These are phyloP conservation scores for Pestalotiopsis sp. DNA, from an alignment of 2,329 filamentous ascomycete species.

Conservation along the genomic window DNA sequence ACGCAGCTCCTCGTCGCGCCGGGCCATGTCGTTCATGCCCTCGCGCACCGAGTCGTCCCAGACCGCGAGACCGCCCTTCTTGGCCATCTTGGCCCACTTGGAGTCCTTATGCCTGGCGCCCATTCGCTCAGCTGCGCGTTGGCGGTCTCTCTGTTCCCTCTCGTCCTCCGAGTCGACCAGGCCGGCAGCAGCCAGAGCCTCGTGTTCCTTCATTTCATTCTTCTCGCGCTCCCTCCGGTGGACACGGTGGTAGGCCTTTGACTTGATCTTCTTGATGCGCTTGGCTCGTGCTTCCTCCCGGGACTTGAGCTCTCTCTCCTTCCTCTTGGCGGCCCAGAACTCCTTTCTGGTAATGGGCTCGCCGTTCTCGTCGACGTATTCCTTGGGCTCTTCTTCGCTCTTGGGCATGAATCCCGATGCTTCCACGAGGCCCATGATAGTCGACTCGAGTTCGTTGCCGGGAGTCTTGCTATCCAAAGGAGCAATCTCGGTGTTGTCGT, in stretches of 20 bases:
- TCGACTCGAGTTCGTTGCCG: conserved; percentile 79
- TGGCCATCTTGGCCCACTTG: conserved; percentile 88
- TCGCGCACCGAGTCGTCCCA: conserved; percentile 88
- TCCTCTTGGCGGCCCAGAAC: conserved; percentile 73
- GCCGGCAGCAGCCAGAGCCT: conserved; percentile 58
- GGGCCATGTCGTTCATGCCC: conserved; percentile 79
- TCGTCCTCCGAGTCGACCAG: conserved; percentile 68
- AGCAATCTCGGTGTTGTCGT: conserved; percentile 64
- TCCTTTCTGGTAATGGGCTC: conserved; percentile 75
- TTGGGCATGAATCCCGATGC: conserved; percentile 75
- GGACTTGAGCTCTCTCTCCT: conserved; percentile 82
- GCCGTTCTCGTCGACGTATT: conserved; percentile 65
- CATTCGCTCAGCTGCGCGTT: conserved; percentile 82
- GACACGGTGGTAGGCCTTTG: conserved; percentile 89
- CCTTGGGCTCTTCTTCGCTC: conserved; percentile 57
- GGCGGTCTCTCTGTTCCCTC: conserved; percentile 68
- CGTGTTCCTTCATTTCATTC: conserved; percentile 53
- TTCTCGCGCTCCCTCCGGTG: conserved; percentile 75
- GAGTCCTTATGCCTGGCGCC: conserved; percentile 83
- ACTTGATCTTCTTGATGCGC: conserved; percentile 99
- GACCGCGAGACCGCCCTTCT: conserved; percentile 75
- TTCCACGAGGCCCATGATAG: conserved; percentile 86
- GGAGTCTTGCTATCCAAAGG: conserved; percentile 67
- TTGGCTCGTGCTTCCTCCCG: conserved; percentile 86
- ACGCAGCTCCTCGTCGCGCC: conserved; percentile 79